Conservation (phyloP, 768 basidiomycete species). For the Heimioporus sp. region DNA sequence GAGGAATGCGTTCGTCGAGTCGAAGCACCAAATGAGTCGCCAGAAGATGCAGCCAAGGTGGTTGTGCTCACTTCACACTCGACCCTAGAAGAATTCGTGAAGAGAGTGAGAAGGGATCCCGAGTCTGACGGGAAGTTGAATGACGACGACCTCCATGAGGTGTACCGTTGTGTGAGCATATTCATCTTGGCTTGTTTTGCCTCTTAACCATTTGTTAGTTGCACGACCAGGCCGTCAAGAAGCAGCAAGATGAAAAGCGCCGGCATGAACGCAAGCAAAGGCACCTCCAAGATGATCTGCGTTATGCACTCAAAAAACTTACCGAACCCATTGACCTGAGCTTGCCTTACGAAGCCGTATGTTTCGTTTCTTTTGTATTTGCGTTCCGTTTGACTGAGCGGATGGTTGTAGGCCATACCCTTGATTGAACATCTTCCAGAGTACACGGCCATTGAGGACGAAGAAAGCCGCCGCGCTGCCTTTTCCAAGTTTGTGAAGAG, state of each 20-base stretch:
- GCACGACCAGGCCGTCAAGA: conserved; percentile 65
- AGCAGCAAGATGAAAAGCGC: conserved; percentile 84
- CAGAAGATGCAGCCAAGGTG: conserved; percentile 29
- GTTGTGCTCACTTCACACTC: conserved; percentile 54
- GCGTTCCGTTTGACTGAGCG: neutral
- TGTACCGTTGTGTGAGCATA: conserved; percentile 61
- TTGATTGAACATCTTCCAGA: conserved; percentile 81
- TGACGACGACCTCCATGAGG: conserved; percentile 51
- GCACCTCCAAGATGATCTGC: conserved; percentile 91
- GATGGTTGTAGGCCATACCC: conserved; percentile 54
- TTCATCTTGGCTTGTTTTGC: neutral
- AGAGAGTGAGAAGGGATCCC: conserved; percentile 53
- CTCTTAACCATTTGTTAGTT: conserved; percentile 47
- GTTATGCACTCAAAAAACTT: conserved; percentile 92
- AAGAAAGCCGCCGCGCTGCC: conserved; percentile 77
- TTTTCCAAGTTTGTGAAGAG: conserved; percentile 87
- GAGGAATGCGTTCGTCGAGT: conserved; percentile 55
- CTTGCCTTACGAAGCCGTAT: conserved; percentile 76
- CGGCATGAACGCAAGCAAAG: conserved; percentile 80
- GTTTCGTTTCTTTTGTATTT: conserved; percentile 20
- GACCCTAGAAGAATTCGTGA: conserved; percentile 59
- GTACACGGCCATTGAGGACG: conserved; percentile 84
- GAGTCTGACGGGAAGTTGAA: conserved; percentile 50
- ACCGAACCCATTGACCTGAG: conserved; percentile 76
- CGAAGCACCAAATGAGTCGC: conserved; percentile 30